phyloP scores from a whole-genome alignment of 1,139 yeast species.

The Geotrichum reessii region DNA sequence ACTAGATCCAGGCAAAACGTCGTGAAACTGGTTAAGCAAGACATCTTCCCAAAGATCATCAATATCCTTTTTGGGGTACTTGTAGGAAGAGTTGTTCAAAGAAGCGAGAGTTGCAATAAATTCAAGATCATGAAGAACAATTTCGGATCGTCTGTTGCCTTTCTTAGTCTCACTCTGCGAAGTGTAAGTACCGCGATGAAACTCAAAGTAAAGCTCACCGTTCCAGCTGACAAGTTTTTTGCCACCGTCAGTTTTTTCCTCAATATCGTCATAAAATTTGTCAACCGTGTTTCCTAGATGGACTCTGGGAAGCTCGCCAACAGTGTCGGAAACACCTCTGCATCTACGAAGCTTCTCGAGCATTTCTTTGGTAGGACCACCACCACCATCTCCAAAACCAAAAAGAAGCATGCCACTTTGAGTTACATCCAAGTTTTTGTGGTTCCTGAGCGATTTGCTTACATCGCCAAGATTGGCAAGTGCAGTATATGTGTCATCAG shows the following conservation, averaged over 20 bases:
- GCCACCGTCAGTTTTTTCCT: conserved; percentile 61
- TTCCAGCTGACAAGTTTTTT: conserved; percentile 73
- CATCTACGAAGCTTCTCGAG: conserved; percentile 85
- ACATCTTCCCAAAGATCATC: conserved; percentile 81
- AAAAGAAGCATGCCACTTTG: conserved; percentile 70
- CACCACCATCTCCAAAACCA: conserved; percentile 98
- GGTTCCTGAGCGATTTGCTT: conserved; percentile 67
- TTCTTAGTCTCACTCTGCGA: conserved; percentile 83
- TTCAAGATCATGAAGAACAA: conserved; percentile 79
- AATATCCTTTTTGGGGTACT: conserved; percentile 65
- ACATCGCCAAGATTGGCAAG: conserved; percentile 91
- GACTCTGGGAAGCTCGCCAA: conserved; percentile 72
- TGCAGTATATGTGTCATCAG: conserved; percentile 92
- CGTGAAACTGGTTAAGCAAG: conserved; percentile 90
- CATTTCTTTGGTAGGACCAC: conserved; percentile 95
- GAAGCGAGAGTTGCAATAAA: conserved; percentile 74
- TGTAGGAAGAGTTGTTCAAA: conserved; percentile 45
- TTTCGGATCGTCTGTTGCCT: conserved; percentile 73
- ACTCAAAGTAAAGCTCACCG: conserved; percentile 91
- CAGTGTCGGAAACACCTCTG: conserved; percentile 77
- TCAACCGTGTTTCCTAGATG: conserved; percentile 72
- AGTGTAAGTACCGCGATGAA: conserved; percentile 95
- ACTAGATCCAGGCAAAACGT: conserved; percentile 93
- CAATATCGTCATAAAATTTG: conserved; percentile 66
- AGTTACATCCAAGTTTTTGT: conserved; percentile 74